Evolutionary conservation across 2,329 filamentous ascomycete species (phyloP).

Genomic region (Dendryphion nanum): DNA sequence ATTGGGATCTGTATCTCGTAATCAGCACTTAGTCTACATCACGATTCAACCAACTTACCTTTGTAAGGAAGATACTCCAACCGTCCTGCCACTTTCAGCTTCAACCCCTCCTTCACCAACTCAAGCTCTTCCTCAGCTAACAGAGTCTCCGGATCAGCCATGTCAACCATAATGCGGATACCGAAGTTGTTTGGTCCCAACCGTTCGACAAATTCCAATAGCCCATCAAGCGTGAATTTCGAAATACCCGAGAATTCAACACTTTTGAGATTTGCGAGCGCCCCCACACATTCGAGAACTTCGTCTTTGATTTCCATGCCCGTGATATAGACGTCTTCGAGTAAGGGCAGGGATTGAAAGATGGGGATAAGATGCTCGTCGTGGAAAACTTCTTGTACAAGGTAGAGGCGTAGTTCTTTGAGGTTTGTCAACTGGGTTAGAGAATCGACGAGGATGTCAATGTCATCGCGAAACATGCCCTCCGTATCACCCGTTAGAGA

Average conservation of each 20-base stretch:
- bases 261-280: constrained; percentile 49
- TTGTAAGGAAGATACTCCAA: constrained; percentile 45
- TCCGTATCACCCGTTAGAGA: constrained; percentile 50
- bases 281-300: constrained; percentile 45
- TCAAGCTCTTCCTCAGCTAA: constrained; percentile 41
- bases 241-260: constrained; percentile 58
- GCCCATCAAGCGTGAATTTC: constrained; percentile 52
- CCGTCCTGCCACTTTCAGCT: constrained; percentile 41
- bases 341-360: constrained; percentile 43
- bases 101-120: constrained; percentile 38
- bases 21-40: constrained; percentile 4
- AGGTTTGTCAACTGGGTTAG: constrained; percentile 54
- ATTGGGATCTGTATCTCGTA: constrained; percentile 41
- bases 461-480: constrained; percentile 46
- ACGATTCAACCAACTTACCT: constrained; percentile 32
- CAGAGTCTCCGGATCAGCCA: constrained; percentile 44
- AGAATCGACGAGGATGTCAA: constrained; percentile 51
- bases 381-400: constrained; percentile 53
- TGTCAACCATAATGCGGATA: constrained; percentile 44
- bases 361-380: constrained; percentile 52
- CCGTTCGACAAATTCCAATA: constrained; percentile 46
- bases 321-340: constrained; percentile 59
- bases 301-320: constrained; percentile 55
- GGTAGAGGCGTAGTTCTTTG: constrained; percentile 52
- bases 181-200: constrained; percentile 44